Base-by-base conservation (phyloP, 345 rosid genomes). In the Eucalyptus caleyi region DNA sequence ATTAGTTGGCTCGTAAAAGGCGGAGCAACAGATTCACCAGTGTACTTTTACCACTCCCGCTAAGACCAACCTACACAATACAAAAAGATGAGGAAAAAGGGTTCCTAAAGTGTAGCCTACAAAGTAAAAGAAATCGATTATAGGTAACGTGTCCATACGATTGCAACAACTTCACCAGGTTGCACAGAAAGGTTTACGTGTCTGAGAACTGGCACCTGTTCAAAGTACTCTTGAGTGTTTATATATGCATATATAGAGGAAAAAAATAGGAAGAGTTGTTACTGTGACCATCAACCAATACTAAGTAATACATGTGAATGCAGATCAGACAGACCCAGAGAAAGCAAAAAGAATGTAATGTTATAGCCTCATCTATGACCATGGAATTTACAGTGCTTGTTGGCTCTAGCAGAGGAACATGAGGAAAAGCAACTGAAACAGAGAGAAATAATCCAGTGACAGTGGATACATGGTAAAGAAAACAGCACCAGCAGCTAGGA, bases 41-140 rank as follows among this genome's bases (percentile, higher is more conserved):
- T 82, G 99, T 96, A 95, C 99, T 97, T 90, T 97, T 97, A 91
- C 99, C 99, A 91, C 99, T 97, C 88, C 99, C 99, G 91, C 99
- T 97, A 47, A 97, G 98, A 90, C 99, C 99, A 92, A 94, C 99
- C 99, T 97, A 89, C 89, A 88, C 91, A 91, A 88, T 90, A 89
- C 89, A 72, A 87, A 83, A 86, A 44, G 86, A 51, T 45, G 30
- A 56, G 30, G 26, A 56, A 24, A 86, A 24, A 18, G 85, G 27
- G 9, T 77, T 77, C 9, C 47, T 40, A 40, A 72, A 77, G 30
- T 40, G 47, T 40, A 77, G 47, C 85, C 47, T 21, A 21, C 9
- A 40, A 72, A 80, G 24, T 60, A 37, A 26, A 40, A 62, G 62
- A 87, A 69, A 80, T 88, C 53, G 6, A 45, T 42, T 32, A 32